Conservation (phyloP, 495 filamentous ascomycete genomes). For the Zalerion maritima region DNA sequence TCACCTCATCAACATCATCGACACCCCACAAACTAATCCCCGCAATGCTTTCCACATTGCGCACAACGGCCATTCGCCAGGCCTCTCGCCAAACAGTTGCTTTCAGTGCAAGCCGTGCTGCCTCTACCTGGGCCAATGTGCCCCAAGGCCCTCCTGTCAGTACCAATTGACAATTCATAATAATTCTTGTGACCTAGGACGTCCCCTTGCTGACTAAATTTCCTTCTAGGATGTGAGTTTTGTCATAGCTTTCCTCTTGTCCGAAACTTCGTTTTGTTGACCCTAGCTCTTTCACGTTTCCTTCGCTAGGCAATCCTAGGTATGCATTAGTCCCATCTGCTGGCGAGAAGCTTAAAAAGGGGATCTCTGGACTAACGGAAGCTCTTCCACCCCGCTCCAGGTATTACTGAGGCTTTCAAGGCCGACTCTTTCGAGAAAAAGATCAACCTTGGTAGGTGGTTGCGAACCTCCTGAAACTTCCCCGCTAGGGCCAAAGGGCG, state of each 20-base stretch:
- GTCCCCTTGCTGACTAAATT: too few relatives aligned
- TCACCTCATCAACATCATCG: not conserved
- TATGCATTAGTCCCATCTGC: constrained; percentile 20
- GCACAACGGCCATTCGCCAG: constrained; percentile 17
- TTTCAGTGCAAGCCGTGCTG: constrained; percentile 46
- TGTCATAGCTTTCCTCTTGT: not conserved
- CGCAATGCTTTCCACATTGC: constrained; percentile 14
- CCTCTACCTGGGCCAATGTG: constrained; percentile 77
- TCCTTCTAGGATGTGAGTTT: constrained; percentile 44
- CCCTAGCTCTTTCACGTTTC: constrained; percentile 3
- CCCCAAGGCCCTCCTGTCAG: constrained; percentile 87
- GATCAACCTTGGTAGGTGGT: constrained; percentile 78
- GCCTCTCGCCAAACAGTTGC: constrained; percentile 17
- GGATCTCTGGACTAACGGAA: constrained; percentile 3
- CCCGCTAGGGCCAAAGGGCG: not conserved
- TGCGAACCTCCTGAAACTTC: constrained; percentile 5
- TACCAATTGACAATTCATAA: too few relatives aligned
- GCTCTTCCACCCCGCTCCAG: constrained; percentile 18
- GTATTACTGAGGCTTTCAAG: constrained; percentile 99
- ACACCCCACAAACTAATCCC: constrained; percentile 14
- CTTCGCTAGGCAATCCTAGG: constrained; percentile 57
- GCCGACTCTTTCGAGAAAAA: constrained; percentile 81
- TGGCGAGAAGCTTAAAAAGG: not conserved
- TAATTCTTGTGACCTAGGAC: too few relatives aligned
- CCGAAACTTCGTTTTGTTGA: constrained; percentile 8